Percentiles rank a stretch among this genome's conserved stretches.
These are phyloP conservation scores for Sarocladium strictum DNA, from an alignment of 2,329 filamentous ascomycete genomes.

Conservation along the genomic window DNA sequence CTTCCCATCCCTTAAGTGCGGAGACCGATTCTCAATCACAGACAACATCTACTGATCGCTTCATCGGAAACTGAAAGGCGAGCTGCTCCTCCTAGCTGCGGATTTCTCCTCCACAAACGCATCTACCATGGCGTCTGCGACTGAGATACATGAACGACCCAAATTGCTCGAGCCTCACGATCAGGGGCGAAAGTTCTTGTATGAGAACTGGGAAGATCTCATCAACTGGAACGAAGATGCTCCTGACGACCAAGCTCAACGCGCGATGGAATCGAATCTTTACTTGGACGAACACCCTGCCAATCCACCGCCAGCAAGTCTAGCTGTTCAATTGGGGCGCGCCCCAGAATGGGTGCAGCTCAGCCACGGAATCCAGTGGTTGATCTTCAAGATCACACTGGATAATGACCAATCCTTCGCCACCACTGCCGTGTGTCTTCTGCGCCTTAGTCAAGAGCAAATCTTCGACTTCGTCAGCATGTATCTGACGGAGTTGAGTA, in stretches of 20 bases:
- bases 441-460: slow-evolving; percentile 17
- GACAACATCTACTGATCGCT: neutral
- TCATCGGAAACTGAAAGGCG: too few species aligned
- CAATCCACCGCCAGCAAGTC: neutral
- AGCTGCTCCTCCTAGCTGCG: too few species aligned
- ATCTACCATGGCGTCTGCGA: neutral
- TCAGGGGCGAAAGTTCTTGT: neutral
- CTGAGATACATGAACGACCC: neutral
- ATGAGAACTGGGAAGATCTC: neutral
- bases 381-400: slow-evolving; percentile 18
- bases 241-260: neutral
- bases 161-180: neutral
- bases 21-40: too few species aligned
- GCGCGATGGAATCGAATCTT: neutral
- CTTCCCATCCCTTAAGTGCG: too few species aligned
- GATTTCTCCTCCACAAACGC: too few species aligned
- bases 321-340: neutral
- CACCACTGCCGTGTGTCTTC: slow-evolving; percentile 12
- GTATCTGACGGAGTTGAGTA: slow-evolving; percentile 16
- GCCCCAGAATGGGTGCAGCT: slow-evolving; percentile 19
- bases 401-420: neutral
- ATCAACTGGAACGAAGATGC: neutral
- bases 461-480: slow-evolving; percentile 17
- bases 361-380: slow-evolving; percentile 19
- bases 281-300: neutral